These are phyloP conservation scores for Halophytophthora batemanensis DNA, from an alignment of 352 stramenopile genomes.

Conservation along the genomic window DNA sequence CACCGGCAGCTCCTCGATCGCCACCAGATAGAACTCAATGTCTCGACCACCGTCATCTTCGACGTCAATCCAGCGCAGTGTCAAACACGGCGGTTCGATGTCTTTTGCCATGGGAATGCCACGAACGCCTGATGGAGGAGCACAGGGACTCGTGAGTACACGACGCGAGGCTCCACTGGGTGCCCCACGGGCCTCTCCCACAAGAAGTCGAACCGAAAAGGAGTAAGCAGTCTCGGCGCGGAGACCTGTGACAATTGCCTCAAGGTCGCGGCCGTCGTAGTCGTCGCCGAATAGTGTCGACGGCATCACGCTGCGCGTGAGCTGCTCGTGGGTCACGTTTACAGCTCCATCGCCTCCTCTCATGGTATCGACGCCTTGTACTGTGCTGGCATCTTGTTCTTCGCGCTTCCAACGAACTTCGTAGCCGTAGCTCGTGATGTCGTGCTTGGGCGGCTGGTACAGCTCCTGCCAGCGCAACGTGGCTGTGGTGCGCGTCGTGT, in stretches of 20 bases:
- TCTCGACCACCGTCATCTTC: constrained; percentile 51
- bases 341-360: constrained; percentile 18
- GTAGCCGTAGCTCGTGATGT: constrained; percentile 66
- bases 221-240: constrained; percentile 58
- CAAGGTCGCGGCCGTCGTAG: constrained; percentile 76
- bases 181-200: constrained; percentile 50
- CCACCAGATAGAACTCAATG: constrained; percentile 42
- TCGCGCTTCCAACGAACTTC: constrained; percentile 55
- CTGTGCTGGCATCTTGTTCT: constrained; percentile 3
- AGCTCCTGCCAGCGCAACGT: constrained; percentile 75
- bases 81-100: constrained; percentile 31
- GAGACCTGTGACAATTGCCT: constrained; percentile 49
- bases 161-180: constrained; percentile 47
- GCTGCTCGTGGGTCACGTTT: constrained; percentile 50
- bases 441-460: constrained; percentile 53
- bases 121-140: constrained; percentile 32
- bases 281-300: constrained; percentile 71
- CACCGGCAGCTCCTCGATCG: constrained; percentile 17
- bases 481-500: constrained; percentile 44
- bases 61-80: constrained; percentile 54
- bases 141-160: constrained; percentile 38
- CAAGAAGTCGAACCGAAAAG: constrained; percentile 66
- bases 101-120: constrained; percentile 33
- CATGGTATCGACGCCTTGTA: not conserved
- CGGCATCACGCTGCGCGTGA: constrained; percentile 58